A percentile compares a stretch with the other conserved stretches of the same genome.
Conservation (phyloP, 176 grass and related monocot genomes). For the Paspalum notatum region DNA sequence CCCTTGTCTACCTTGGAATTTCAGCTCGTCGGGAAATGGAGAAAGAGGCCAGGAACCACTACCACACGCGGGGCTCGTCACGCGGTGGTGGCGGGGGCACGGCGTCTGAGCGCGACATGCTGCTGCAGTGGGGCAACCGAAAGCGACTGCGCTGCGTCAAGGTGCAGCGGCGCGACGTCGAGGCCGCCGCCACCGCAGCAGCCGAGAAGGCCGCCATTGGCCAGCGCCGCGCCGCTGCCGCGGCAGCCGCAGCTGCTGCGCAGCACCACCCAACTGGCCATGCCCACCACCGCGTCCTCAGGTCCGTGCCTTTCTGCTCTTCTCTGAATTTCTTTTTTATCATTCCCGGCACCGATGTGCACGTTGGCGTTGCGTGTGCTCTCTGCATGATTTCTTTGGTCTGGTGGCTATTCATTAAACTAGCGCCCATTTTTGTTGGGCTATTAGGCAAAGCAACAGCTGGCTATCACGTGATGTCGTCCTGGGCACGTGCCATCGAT, state of each 20-base stretch:
- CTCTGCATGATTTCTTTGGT: conserved; percentile 19
- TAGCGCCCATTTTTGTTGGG: conserved; percentile 3
- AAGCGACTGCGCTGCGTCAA: conserved; percentile 88
- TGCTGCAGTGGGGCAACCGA: conserved; percentile 89
- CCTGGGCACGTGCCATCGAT: conserved; percentile 21
- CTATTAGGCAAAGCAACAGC: conserved; percentile 17
- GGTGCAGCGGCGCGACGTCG: conserved; percentile 71
- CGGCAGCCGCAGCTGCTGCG: conserved; percentile 27
- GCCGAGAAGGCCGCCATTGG: conserved; percentile 56
- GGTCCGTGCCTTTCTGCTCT: conserved; percentile 36
- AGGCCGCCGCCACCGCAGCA: conserved; percentile 46
- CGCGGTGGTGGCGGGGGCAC: conserved; percentile 49
- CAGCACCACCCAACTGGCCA: conserved; percentile 46
- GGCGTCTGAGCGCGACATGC: conserved; percentile 61
- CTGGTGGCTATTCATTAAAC: conserved; percentile 10
- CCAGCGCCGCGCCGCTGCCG: conserved; percentile 63
- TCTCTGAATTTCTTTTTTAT: background rate
- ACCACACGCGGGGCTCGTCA: conserved; percentile 73
- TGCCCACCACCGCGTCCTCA: conserved; percentile 49
- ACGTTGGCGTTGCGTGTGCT: conserved; percentile 26
- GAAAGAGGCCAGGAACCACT: conserved; percentile 75
- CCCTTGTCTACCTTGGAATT: background rate
- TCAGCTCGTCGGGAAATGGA: conserved; percentile 55
- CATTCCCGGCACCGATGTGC: conserved; percentile 3
- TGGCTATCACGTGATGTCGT: conserved; percentile 40